A percentile compares a stretch with the other conserved stretches of the same genome.
phyloP scores from a whole-genome alignment of 306 rosid species.

The Vicia faba region DNA sequence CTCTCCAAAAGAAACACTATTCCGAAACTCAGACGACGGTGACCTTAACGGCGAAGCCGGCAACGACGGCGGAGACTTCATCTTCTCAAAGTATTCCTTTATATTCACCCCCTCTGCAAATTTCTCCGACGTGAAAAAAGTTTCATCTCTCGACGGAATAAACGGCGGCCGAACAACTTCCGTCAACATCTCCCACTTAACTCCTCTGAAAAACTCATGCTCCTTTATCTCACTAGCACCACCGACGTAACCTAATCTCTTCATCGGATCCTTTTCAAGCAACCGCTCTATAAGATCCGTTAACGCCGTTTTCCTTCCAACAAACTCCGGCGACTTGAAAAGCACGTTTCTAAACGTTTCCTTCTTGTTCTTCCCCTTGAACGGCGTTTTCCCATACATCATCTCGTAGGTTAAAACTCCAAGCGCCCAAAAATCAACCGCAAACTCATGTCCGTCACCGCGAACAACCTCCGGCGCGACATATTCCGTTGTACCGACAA shows the following conservation, averaged over 20 bases:
- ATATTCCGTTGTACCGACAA: constrained; percentile 95
- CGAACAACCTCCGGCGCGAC: constrained; percentile 87
- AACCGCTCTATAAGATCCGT: constrained; percentile 69
- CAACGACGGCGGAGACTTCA: constrained; percentile 60
- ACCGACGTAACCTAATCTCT: constrained; percentile 60
- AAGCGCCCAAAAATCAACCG: constrained; percentile 97
- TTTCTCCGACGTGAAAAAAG: neutral
- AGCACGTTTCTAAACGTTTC: constrained; percentile 82
- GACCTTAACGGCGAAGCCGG: constrained; percentile 65
- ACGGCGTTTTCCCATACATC: constrained; percentile 87
- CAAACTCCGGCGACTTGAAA: constrained; percentile 56
- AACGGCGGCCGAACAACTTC: constrained; percentile 86
- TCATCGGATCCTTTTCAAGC: constrained; percentile 74
- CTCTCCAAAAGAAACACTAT: constrained; percentile 41
- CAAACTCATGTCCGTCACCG: constrained; percentile 91
- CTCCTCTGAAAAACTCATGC: constrained; percentile 77
- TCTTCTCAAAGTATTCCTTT: constrained; percentile 52
- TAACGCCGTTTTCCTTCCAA: constrained; percentile 61
- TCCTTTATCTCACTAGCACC: constrained; percentile 86
- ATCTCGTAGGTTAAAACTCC: constrained; percentile 81
- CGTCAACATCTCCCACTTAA: constrained; percentile 74
- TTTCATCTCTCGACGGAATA: constrained; percentile 66
- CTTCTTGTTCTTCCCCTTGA: constrained; percentile 76
- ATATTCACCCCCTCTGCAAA: constrained; percentile 39
- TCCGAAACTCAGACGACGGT: constrained; percentile 37